Conservation (phyloP, 163 green algal genomes). For the Prototheca cutis region DNA sequence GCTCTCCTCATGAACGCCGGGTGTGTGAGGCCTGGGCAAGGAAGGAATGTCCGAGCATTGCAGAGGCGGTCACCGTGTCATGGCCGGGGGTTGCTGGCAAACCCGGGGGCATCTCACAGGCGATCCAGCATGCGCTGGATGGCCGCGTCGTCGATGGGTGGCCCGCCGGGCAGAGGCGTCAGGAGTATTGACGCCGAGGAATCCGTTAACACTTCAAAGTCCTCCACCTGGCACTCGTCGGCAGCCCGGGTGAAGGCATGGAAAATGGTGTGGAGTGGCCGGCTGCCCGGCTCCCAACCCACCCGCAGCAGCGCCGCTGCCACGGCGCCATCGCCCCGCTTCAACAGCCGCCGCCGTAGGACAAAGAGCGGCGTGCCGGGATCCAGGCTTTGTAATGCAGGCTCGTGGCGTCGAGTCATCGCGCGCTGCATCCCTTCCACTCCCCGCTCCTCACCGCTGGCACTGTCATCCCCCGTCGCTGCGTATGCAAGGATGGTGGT, state of each 20-base stretch:
- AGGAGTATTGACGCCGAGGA: conserved; percentile 7
- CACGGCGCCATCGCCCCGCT: neutral
- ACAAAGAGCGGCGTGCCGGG: conserved; percentile 18
- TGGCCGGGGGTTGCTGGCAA: no score
- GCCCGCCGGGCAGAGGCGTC: neutral
- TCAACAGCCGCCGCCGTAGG: conserved; percentile 19
- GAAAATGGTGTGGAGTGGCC: conserved; percentile 17
- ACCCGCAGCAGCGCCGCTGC: conserved; percentile 17
- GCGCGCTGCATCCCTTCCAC: neutral
- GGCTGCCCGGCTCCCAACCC: conserved; percentile 18
- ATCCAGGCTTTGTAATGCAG: no score
- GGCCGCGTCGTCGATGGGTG: no score
- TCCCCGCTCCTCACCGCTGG: neutral
- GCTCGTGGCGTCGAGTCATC: no score
- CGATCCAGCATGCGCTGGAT: no score
- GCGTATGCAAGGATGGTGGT: neutral
- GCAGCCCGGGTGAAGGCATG: conserved; percentile 3
- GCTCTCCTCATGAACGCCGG: no score
- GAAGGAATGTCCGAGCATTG: no score
- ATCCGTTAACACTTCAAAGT: conserved; percentile 27
- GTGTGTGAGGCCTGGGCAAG: no score
- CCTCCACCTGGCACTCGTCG: conserved; percentile 11
- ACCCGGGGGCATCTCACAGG: no score
- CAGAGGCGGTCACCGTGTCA: no score
- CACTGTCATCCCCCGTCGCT: neutral